Evolutionary conservation across 2,329 filamentous ascomycete species (phyloP).

Genomic region (Aureobasidium sp.): DNA sequence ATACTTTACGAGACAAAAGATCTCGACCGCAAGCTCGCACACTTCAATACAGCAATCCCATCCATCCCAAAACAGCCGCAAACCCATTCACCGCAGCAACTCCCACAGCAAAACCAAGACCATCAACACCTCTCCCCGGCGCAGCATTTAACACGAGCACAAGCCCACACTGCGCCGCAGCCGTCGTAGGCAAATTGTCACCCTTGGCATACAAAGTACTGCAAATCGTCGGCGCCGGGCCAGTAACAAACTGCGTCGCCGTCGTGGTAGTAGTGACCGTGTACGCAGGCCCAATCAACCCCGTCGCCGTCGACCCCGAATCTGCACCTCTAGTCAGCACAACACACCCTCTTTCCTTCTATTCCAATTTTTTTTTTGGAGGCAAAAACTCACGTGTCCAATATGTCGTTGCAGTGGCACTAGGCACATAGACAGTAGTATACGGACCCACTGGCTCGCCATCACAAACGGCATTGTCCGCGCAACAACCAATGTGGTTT

Average conservation of each 20-base stretch:
- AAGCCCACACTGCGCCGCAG: conserved; percentile 6
- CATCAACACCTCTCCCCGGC: not conserved
- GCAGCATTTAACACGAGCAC: conserved; percentile 5
- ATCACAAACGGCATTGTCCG: not conserved
- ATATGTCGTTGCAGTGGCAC: not conserved
- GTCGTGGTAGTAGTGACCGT: conserved; percentile 5
- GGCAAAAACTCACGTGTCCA: not conserved
- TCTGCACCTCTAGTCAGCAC: too few relatives aligned
- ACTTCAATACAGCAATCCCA: not conserved
- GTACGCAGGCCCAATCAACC: not conserved
- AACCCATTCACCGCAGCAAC: not conserved
- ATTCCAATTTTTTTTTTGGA: too few relatives aligned
- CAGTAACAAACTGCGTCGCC: not conserved
- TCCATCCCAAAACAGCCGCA: not conserved
- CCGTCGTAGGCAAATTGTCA: conserved; percentile 4
- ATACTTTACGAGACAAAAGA: too few relatives aligned
- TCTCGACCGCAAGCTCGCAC: too few relatives aligned
- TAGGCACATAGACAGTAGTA: not conserved
- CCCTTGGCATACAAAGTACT: conserved; percentile 6
- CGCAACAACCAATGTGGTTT: conserved; percentile 11
- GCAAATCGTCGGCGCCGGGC: not conserved
- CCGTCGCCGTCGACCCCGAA: not conserved
- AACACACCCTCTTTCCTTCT: too few relatives aligned
- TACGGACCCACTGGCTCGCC: not conserved
- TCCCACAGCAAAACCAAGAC: not conserved